Conservation (phyloP, 768 basidiomycete species). For the Solioccasus polychromus region DNA sequence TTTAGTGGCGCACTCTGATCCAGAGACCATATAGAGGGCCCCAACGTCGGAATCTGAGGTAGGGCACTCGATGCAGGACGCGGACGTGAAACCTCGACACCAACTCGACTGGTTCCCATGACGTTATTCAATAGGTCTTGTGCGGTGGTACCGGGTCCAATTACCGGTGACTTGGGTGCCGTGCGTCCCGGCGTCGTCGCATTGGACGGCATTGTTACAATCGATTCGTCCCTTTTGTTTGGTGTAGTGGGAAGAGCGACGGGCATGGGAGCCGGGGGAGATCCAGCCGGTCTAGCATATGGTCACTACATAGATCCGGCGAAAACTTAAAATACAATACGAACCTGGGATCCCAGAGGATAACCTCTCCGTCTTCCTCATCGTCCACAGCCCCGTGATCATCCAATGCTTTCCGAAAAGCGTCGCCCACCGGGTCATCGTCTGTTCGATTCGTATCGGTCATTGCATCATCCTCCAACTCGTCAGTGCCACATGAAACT, state of each 20-base stretch:
- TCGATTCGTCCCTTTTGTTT: conserved; percentile 5
- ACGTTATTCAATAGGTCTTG: conserved; percentile 60
- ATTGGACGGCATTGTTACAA: not conserved
- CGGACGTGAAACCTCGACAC: conserved; percentile 15
- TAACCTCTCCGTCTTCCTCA: conserved; percentile 62
- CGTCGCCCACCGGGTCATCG: conserved; percentile 69
- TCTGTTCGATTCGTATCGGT: conserved; percentile 73
- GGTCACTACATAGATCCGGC: not conserved
- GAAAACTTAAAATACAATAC: conserved; percentile 3
- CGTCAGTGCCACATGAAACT: conserved; percentile 7
- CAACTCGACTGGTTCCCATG: conserved; percentile 20
- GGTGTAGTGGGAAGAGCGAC: conserved; percentile 21
- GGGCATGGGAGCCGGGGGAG: conserved; percentile 13
- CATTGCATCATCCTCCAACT: conserved; percentile 56
- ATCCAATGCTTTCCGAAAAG: conserved; percentile 50
- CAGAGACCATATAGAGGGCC: conserved; percentile 62
- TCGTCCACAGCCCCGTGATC: conserved; percentile 35
- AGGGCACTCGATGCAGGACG: conserved; percentile 29
- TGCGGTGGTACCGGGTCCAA: conserved; percentile 50
- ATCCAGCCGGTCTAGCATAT: conserved; percentile 16
- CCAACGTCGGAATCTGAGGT: conserved; percentile 52
- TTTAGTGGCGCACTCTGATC: conserved; percentile 39
- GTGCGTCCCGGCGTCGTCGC: conserved; percentile 21
- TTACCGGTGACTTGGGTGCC: conserved; percentile 23
- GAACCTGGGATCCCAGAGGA: conserved; percentile 73